Evolutionary conservation across 1,139 yeast species (phyloP).

Genomic region (Debaryomyces subglobosus): DNA sequence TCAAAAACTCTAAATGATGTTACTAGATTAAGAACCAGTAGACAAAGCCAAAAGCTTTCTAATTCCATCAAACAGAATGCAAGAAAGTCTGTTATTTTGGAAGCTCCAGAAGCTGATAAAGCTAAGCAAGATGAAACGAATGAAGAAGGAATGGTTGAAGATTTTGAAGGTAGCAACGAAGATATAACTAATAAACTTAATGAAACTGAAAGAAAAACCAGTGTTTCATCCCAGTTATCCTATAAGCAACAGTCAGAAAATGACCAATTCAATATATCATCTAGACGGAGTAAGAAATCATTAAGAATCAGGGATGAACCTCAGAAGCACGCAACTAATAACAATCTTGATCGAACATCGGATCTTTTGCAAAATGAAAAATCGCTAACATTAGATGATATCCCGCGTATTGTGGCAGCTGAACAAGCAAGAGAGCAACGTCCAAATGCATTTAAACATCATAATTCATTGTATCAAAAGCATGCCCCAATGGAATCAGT

Average conservation of each 20-base stretch:
- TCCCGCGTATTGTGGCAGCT: constrained; percentile 94
- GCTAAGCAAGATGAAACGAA: constrained; percentile 27
- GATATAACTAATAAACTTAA: constrained; percentile 1
- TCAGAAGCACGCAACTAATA: constrained; percentile 31
- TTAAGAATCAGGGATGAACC: constrained; percentile 53
- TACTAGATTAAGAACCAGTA: constrained; percentile 71
- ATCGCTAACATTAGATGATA: constrained; percentile 90
- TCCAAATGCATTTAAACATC: constrained; percentile 82
- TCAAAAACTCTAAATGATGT: constrained; percentile 77
- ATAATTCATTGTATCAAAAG: constrained; percentile 49
- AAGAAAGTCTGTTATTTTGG: constrained; percentile 46
- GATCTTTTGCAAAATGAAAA: constrained; percentile 78
- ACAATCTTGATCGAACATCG: constrained; percentile 56
- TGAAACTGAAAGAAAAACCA: constrained; percentile 11
- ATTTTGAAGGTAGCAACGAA: constrained; percentile 12
- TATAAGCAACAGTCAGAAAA: constrained; percentile 28
- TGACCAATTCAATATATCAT: constrained; percentile 37
- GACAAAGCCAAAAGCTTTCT: constrained; percentile 68
- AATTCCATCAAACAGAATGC: constrained; percentile 56
- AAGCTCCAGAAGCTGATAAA: constrained; percentile 58
- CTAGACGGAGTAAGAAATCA: constrained; percentile 24
- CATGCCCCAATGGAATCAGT: constrained; percentile 40
- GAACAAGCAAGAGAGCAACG: constrained; percentile 94
- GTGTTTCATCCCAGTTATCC: constrained; percentile 25
- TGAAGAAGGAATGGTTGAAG: constrained; percentile 18